Evolutionary conservation across 2,329 filamentous ascomycete species (phyloP).

Genomic region (Leptographium procerum): DNA sequence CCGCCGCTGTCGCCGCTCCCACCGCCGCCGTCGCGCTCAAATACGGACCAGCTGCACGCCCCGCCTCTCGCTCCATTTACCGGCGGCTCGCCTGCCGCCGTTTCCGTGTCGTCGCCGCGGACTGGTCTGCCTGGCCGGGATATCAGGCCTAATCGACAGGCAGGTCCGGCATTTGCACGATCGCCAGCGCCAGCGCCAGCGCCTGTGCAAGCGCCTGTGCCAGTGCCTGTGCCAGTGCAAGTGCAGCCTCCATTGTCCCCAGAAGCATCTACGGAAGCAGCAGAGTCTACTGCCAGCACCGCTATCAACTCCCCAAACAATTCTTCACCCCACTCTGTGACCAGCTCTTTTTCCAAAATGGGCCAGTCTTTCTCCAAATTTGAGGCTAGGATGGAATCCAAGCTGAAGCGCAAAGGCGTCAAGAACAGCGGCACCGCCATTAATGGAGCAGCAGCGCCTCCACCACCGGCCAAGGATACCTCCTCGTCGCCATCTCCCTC

Average conservation of each 20-base stretch:
- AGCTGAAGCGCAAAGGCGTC: conserved; percentile 5
- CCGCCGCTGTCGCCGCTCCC: conserved; percentile 10
- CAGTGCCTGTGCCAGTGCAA: not conserved
- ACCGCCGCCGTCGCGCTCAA: not conserved
- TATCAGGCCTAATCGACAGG: conserved; percentile 16
- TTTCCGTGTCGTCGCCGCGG: not conserved
- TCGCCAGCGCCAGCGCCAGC: not conserved
- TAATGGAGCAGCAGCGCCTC: not conserved
- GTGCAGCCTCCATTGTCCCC: not conserved
- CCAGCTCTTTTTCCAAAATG: conserved; percentile 12
- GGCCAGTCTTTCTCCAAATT: conserved; percentile 17
- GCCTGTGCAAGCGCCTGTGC: not conserved
- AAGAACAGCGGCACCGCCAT: not conserved
- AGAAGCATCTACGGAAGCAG: not conserved
- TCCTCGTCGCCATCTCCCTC: not conserved
- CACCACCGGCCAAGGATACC: not conserved
- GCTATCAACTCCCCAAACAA: not conserved
- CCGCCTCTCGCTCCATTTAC: conserved; percentile 1
- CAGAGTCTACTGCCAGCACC: not conserved
- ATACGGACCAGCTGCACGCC: conserved; percentile 2
- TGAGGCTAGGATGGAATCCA: conserved; percentile 14
- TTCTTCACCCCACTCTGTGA: not conserved
- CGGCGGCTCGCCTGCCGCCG: not conserved
- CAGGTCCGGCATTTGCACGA: not conserved
- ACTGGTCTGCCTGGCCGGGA: conserved; percentile 18